phyloP scores from a whole-genome alignment of 768 basidiomycete species.

The Lactarius vividus region DNA sequence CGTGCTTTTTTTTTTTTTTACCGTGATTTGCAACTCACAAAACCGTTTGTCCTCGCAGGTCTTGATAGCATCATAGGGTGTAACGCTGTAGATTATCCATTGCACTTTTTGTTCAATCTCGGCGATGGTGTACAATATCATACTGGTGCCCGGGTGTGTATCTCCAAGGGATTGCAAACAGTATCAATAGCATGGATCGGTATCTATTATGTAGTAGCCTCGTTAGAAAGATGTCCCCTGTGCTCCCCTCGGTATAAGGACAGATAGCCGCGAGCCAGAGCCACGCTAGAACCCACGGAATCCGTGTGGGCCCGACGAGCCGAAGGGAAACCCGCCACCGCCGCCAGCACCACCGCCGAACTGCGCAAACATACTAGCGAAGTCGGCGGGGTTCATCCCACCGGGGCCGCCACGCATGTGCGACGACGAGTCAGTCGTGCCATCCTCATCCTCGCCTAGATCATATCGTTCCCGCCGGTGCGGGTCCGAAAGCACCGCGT shows the following conservation, averaged over 20 bases:
- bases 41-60: conserved; percentile 5
- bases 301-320: conserved; percentile 8
- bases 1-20: neutral
- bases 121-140: conserved; percentile 16
- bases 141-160: neutral
- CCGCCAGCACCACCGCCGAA: conserved; percentile 15
- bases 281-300: conserved; percentile 15
- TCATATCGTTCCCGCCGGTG: conserved; percentile 72
- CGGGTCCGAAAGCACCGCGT: conserved; percentile 79
- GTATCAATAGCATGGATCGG: neutral
- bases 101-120: conserved; percentile 14
- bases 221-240: neutral
- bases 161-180: conserved; percentile 5
- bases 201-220: conserved; percentile 5
- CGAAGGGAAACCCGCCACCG: conserved; percentile 12
- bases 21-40: neutral
- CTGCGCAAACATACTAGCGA: conserved; percentile 27
- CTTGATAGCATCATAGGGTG: conserved; percentile 25
- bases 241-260: conserved; percentile 6
- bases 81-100: neutral
- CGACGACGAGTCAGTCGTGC: conserved; percentile 39
- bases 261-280: neutral
- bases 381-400: conserved; percentile 38
- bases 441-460: conserved; percentile 79
- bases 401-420: conserved; percentile 30